Evolutionary conservation across 352 stramenopile species (phyloP).

Genomic region (Peronospora destructor): DNA sequence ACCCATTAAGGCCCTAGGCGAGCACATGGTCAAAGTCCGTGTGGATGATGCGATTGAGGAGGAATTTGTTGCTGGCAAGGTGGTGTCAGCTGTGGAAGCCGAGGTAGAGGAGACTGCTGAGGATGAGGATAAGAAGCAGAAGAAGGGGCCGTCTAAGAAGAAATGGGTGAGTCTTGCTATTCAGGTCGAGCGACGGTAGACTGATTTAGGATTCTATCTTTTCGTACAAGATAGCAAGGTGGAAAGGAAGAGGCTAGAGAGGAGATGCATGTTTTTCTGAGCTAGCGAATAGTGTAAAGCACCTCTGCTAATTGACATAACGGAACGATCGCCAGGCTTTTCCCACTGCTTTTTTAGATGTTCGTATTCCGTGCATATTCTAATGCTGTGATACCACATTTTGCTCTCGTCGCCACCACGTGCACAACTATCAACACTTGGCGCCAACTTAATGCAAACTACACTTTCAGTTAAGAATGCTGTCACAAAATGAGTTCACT

Average conservation of each 20-base stretch:
- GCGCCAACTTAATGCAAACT: constrained; percentile 16
- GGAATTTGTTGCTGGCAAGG: constrained; percentile 45
- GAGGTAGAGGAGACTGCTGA: constrained; percentile 18
- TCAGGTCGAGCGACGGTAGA: constrained; percentile 61
- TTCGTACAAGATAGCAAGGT: constrained; percentile 4
- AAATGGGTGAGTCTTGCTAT: constrained; percentile 64
- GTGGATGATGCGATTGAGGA: constrained; percentile 73
- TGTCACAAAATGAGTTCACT: constrained; percentile 15
- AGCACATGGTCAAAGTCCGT: constrained; percentile 76
- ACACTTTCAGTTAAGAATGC: not conserved
- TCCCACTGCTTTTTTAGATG: too few species aligned
- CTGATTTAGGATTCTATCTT: constrained; percentile 13
- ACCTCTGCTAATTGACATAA: constrained; percentile 7
- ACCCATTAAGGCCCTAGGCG: constrained; percentile 75
- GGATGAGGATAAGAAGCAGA: constrained; percentile 25
- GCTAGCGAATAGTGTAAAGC: constrained; percentile 11
- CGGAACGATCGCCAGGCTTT: too few species aligned
- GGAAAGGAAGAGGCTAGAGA: constrained; percentile 8
- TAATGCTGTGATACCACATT: not conserved
- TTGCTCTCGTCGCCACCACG: constrained; percentile 9
- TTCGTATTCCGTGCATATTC: not conserved
- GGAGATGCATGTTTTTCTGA: not conserved
- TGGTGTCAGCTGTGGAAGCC: constrained; percentile 17
- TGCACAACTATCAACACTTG: constrained; percentile 13
- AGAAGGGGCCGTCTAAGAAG: constrained; percentile 64